These are phyloP conservation scores for Chlorella variabilis DNA, from an alignment of 163 green algal species.

Conservation along the genomic window DNA sequence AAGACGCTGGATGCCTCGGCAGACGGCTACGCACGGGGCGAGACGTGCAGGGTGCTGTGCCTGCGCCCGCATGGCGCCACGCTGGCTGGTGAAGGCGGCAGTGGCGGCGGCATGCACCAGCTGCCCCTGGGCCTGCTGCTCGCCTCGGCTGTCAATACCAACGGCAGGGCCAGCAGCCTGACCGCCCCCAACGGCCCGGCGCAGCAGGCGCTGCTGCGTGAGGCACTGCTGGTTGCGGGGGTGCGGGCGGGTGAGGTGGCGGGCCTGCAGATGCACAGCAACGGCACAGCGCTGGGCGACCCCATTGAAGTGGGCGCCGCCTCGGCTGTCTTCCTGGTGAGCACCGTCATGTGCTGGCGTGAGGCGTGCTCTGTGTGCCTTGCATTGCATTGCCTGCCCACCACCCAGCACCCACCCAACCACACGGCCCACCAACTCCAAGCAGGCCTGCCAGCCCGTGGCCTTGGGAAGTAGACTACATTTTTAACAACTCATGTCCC, in stretches of 20 bases:
- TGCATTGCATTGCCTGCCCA: no score
- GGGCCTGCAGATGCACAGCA: conserved; percentile 81
- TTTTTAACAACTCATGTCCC: no score
- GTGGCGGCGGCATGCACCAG: not conserved
- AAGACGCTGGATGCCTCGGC: conserved; percentile 87
- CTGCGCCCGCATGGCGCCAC: not conserved
- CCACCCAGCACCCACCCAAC: no score
- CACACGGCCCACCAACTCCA: not conserved
- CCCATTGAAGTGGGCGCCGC: conserved; percentile 79
- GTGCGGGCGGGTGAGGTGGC: conserved; percentile 50
- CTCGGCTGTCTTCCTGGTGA: conserved; percentile 43
- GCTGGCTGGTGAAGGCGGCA: not conserved
- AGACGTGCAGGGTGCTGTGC: conserved; percentile 59
- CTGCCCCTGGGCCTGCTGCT: conserved; percentile 32
- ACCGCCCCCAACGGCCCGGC: conserved; percentile 75
- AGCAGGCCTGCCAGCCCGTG: no score
- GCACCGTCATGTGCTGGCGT: not conserved
- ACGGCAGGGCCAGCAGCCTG: conserved; percentile 59
- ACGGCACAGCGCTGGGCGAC: conserved; percentile 77
- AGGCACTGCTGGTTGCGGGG: conserved; percentile 53
- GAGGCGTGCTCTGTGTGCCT: no score
- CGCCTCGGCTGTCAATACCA: conserved; percentile 57
- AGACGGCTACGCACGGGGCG: conserved; percentile 86
- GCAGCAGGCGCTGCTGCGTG: conserved; percentile 78
- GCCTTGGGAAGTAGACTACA: no score